Conservation (phyloP, 176 grass and related monocot genomes). For the Ananas comosus region DNA sequence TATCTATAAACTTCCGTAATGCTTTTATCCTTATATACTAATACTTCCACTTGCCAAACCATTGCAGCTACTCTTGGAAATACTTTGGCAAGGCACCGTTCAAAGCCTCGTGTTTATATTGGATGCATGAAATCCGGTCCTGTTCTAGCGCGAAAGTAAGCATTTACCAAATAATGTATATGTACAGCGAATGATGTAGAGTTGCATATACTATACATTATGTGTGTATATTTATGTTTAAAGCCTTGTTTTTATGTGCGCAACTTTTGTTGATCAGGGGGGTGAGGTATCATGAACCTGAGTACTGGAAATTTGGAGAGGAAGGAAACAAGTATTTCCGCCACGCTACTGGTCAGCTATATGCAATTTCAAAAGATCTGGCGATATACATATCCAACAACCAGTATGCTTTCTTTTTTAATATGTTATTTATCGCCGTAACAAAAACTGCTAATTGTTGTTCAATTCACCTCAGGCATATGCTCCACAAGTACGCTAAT, state of each 20-base stretch:
- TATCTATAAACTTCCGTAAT: constrained; percentile 1
- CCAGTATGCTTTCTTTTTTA: constrained; percentile 23
- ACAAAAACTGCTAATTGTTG: not conserved
- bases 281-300: constrained; percentile 59
- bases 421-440: not conserved
- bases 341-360: constrained; percentile 61
- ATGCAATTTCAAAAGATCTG: constrained; percentile 64
- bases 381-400: constrained; percentile 74
- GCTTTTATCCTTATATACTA: not conserved
- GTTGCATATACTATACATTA: no score
- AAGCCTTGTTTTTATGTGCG: not conserved
- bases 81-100: constrained; percentile 37
- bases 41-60: not conserved
- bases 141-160: not conserved
- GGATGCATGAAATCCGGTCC: constrained; percentile 6
- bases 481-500: constrained; percentile 33
- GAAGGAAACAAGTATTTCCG: constrained; percentile 61
- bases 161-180: not conserved
- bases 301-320: constrained; percentile 68
- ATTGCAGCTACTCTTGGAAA: constrained; percentile 54
- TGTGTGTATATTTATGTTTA: no score
- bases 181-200: not conserved
- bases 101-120: constrained; percentile 1
- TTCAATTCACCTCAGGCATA: not conserved
- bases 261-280: constrained; percentile 29